Conservation (phyloP, 495 filamentous ascomycete species). For the Cercophora scortea region DNA sequence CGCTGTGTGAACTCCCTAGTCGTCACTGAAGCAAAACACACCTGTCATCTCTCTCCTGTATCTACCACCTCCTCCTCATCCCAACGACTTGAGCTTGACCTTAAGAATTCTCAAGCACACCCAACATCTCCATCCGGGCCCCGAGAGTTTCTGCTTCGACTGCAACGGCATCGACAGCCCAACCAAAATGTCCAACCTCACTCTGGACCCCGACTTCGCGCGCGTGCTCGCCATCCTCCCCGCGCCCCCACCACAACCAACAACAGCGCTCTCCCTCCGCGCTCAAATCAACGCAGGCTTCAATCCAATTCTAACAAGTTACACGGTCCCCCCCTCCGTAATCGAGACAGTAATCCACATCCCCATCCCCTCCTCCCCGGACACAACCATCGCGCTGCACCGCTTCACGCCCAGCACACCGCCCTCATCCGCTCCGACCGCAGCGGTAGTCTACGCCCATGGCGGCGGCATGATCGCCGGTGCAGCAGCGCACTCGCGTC, state of each 20-base stretch:
- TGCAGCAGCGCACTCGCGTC: slow-evolving; percentile 11
- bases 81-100: no score
- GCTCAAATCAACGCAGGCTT: background rate
- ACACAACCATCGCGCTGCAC: background rate
- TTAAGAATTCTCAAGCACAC: no score
- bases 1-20: no score
- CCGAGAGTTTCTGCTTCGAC: no score
- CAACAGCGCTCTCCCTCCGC: background rate
- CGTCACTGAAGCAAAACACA: no score
- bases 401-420: slow-evolving; percentile 22
- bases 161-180: no score
- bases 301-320: background rate
- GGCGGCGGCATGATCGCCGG: slow-evolving; percentile 32
- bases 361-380: background rate
- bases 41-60: no score
- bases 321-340: background rate
- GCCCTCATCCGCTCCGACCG: background rate
- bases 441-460: slow-evolving; percentile 29
- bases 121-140: no score
- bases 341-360: background rate
- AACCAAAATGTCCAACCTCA: background rate
- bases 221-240: background rate
- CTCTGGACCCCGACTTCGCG: background rate
- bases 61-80: no score
- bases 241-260: background rate